These are phyloP conservation scores for Xerocomus spinulosus DNA, from an alignment of 768 basidiomycete genomes.

Conservation along the genomic window DNA sequence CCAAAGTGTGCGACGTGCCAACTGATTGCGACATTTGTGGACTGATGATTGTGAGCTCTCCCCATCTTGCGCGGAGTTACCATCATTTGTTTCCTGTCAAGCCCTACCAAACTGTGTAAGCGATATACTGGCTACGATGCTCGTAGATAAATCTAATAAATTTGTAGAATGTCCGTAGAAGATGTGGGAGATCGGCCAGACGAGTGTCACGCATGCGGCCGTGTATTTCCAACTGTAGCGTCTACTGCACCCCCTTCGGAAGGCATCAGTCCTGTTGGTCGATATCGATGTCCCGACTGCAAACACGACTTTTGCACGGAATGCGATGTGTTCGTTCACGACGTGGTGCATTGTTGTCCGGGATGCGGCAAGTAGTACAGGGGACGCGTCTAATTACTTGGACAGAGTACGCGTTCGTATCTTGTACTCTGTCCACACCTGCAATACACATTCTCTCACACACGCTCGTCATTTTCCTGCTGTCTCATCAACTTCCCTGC, in stretches of 20 bases:
- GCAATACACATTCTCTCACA: conserved; percentile 20
- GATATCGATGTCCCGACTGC: conserved; percentile 90
- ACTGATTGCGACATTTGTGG: conserved; percentile 98
- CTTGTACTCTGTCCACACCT: not conserved
- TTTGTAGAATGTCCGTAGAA: conserved; percentile 37
- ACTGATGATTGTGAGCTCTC: conserved; percentile 96
- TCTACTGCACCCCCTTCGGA: conserved; percentile 40
- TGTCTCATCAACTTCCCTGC: too few relatives aligned
- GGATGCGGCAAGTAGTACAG: conserved; percentile 59
- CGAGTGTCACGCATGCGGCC: conserved; percentile 76
- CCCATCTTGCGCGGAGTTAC: conserved; percentile 94
- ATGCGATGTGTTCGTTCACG: conserved; percentile 95
- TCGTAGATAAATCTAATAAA: not conserved
- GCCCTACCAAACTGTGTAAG: conserved; percentile 77
- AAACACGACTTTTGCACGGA: conserved; percentile 86
- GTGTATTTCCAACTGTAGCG: conserved; percentile 53
- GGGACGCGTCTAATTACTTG: not conserved
- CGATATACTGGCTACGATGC: conserved; percentile 14
- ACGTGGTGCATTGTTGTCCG: conserved; percentile 93
- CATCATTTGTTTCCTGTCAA: conserved; percentile 95
- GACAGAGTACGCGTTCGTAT: not conserved
- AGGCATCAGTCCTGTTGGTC: conserved; percentile 77
- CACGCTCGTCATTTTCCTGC: conserved; percentile 50
- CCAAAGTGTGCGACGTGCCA: conserved; percentile 95
- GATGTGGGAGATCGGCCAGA: conserved; percentile 33